Evolutionary conservation across 225 moss, liverwort and hornwort genomes (phyloP).

Genomic region (Thuidium tamariscinum): DNA sequence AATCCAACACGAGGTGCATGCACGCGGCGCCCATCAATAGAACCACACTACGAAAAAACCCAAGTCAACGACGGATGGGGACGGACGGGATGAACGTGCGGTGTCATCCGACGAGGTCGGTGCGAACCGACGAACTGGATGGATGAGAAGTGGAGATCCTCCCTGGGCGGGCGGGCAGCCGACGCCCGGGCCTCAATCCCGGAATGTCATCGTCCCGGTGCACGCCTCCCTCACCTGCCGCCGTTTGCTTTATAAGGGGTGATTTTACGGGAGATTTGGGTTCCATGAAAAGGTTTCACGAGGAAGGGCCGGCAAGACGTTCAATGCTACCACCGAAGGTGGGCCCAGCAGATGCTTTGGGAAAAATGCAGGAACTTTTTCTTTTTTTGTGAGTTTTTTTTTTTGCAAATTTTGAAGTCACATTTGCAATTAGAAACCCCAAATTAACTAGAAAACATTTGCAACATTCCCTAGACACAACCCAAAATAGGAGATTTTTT

Average conservation of each 20-base stretch:
- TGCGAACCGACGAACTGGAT: background rate
- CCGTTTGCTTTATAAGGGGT: too few species aligned
- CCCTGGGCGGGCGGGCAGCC: background rate
- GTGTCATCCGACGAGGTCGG: background rate
- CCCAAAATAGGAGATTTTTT: too few species aligned
- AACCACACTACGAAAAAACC: background rate
- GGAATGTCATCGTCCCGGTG: background rate
- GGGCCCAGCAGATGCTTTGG: too few species aligned
- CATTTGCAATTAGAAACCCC: too few species aligned
- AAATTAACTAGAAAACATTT: too few species aligned
- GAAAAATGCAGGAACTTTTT: too few species aligned
- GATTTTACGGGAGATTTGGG: background rate
- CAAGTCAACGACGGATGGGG: background rate
- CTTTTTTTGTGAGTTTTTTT: too few species aligned
- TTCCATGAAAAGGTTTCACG: background rate
- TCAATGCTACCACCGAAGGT: too few species aligned
- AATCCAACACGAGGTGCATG: background rate
- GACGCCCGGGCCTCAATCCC: background rate
- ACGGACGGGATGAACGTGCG: background rate
- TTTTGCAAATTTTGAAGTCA: too few species aligned
- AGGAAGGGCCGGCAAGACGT: too few species aligned
- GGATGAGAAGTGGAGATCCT: background rate
- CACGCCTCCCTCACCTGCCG: background rate
- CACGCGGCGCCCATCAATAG: slow-evolving; percentile 9
- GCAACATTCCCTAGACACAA: too few species aligned